Conservation (phyloP, 2,329 filamentous ascomycete genomes). For the Fusarium sp. region DNA sequence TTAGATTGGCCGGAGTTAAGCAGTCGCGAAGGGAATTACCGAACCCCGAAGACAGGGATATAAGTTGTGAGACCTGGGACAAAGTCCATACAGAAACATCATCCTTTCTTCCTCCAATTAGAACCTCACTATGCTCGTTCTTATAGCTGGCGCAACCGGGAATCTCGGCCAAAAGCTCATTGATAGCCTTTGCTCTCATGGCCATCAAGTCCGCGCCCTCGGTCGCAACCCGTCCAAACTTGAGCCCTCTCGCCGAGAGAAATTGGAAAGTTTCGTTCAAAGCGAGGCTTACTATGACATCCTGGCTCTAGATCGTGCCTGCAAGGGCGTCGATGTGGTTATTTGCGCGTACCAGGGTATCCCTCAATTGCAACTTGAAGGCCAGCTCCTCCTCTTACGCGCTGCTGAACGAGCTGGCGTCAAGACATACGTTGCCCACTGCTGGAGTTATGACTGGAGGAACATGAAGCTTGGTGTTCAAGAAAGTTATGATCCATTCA, state of each 20-base stretch:
- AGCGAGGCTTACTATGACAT: slow-evolving; percentile 44
- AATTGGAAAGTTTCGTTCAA: slow-evolving; percentile 46
- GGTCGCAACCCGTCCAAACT: slow-evolving; percentile 48
- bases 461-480: slow-evolving; percentile 43
- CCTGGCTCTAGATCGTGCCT: slow-evolving; percentile 47
- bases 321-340: slow-evolving; percentile 51
- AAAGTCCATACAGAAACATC: neutral
- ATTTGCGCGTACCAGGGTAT: slow-evolving; percentile 45
- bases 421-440: slow-evolving; percentile 44
- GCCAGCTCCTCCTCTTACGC: slow-evolving; percentile 50
- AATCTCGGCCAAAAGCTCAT: slow-evolving; percentile 49
- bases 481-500: slow-evolving; percentile 50
- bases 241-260: slow-evolving; percentile 5
- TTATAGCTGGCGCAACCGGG: slow-evolving; percentile 53
- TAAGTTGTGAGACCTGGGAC: neutral
- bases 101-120: neutral
- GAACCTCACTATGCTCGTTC: slow-evolving; percentile 47
- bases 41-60: neutral
- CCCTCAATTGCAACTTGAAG: slow-evolving; percentile 46
- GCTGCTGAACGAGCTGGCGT: slow-evolving; percentile 52
- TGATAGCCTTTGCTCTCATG: slow-evolving; percentile 39
- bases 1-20: neutral
- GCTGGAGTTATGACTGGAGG: slow-evolving; percentile 51
- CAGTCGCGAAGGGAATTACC: neutral
- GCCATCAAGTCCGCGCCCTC: slow-evolving; percentile 51